Evolutionary conservation across 257 asterid genomes (phyloP), one percentile per base, ranked within the genome.

Genomic region (Ilex asprella): DNA sequence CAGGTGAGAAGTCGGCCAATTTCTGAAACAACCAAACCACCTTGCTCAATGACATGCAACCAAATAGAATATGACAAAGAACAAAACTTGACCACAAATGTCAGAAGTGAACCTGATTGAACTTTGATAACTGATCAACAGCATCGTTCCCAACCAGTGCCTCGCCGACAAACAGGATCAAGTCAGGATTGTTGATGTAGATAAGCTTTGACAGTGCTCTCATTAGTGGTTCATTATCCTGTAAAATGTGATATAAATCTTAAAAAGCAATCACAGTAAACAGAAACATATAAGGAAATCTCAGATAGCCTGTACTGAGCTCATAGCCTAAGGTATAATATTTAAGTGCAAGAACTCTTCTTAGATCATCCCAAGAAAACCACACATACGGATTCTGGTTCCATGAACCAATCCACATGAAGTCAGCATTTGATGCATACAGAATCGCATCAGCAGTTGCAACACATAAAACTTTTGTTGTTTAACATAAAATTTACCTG

Each of bases 201-300:
- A 92, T 78, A n/a, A 92, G 95, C 91, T 92, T 92, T 21, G 99
- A 84, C 27, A 92, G 84, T 62, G 99, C 99, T 76, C 99, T 85
- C 99, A 92, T 92, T 74, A 92, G 62, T 52, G 99, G 99, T 41
- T 92, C 99, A 58, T 92, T 92, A 72, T 92, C 99, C 99, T 92
- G 84, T 35, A 58, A 54, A 59, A 62, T 8, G 41, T 3, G 41
- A 35, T 35, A 35, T 3, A 35, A 35, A 35, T 3, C 5, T 8
- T 35, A 35, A 35, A 35, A 10, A 59, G 12, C 9, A 57, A 61
- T 13, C 49, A 53, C 56, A 60, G 31, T 15, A 32, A 58, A n/a
- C 35, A 35, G 41, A 35, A 35, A 8, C 41, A 35, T 35, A 35
- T 35, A 35, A 35, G 8, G 41, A 35, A 35, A 35, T 0, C 27